Conservation (phyloP, 169 alveolate species). For the Cryptosporidium viatorum region DNA sequence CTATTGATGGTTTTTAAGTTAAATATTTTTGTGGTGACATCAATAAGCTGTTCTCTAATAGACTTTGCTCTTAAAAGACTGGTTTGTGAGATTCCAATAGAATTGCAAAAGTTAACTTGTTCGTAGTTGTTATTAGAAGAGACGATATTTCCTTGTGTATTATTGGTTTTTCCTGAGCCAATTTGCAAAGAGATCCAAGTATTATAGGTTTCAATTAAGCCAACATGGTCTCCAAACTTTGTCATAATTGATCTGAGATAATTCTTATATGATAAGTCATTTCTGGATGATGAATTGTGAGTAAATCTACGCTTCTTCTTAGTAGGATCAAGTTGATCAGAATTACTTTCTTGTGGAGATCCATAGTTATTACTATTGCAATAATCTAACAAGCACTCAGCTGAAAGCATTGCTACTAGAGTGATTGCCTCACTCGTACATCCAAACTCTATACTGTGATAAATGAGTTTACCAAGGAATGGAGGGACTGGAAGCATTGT, state of each 20-base stretch:
- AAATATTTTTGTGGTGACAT: slow-evolving; percentile 31
- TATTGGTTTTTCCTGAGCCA: not conserved
- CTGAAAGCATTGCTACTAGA: slow-evolving; percentile 88
- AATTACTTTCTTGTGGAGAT: slow-evolving; percentile 79
- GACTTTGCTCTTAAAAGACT: slow-evolving; percentile 65
- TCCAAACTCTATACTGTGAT: slow-evolving; percentile 89
- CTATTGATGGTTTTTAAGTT: slow-evolving; percentile 34
- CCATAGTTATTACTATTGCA: slow-evolving; percentile 31
- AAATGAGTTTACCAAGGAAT: slow-evolving; percentile 87
- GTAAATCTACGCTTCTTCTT: not conserved
- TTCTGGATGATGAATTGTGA: not conserved
- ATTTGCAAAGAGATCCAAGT: slow-evolving; percentile 27
- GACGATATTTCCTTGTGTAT: not conserved
- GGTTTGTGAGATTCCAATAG: slow-evolving; percentile 56
- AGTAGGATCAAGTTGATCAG: not conserved
- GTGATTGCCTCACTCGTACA: slow-evolving; percentile 90
- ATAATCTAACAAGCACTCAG: slow-evolving; percentile 77
- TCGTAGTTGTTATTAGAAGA: not conserved
- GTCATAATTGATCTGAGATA: slow-evolving; percentile 39
- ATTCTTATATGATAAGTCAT: slow-evolving; percentile 19
- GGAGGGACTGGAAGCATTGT: slow-evolving; percentile 90
- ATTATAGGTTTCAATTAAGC: slow-evolving; percentile 41
- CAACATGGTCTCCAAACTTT: slow-evolving; percentile 71
- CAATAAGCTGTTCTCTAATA: slow-evolving; percentile 74
- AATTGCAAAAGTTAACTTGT: slow-evolving; percentile 55